Conservation (phyloP, 2,329 filamentous ascomycete genomes). For the Sporothrix humicola region DNA sequence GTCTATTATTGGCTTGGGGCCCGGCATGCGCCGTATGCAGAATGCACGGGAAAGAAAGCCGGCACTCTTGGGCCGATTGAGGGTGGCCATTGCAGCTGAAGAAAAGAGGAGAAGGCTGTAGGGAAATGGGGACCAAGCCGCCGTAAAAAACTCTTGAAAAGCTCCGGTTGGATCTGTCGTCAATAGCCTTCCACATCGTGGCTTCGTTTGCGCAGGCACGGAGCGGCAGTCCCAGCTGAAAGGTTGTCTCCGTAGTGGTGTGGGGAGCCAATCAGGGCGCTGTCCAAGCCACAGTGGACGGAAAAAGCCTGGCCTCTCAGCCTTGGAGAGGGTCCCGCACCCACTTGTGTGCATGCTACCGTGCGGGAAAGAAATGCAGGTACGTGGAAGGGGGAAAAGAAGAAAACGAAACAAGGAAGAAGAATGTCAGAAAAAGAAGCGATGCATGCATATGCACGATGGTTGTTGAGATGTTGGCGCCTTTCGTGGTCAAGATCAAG, state of each 20-base stretch:
- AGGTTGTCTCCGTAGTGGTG: background rate
- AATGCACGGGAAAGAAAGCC: background rate
- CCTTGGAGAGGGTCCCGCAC: conserved; percentile 21
- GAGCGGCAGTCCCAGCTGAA: conserved; percentile 25
- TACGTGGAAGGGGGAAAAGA: background rate
- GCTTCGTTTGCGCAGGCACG: conserved; percentile 4
- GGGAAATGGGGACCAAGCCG: background rate
- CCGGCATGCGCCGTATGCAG: background rate
- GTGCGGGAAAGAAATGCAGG: background rate
- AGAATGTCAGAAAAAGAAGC: background rate
- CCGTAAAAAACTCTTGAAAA: background rate
- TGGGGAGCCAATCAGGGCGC: conserved; percentile 28
- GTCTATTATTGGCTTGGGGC: background rate
- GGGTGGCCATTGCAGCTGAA: conserved; percentile 30
- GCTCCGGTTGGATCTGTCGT: background rate
- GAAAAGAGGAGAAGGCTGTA: background rate
- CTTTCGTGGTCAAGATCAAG: background rate
- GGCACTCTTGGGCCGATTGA: conserved; percentile 16
- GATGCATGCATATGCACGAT: background rate
- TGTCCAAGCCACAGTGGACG: conserved; percentile 17
- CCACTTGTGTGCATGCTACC: background rate
- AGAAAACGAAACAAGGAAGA: background rate
- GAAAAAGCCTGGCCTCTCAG: conserved; percentile 33
- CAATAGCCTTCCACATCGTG: background rate
- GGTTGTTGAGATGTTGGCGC: background rate